Evolutionary conservation across 768 basidiomycete species (phyloP).

Genomic region (Amanita jacksonii): DNA sequence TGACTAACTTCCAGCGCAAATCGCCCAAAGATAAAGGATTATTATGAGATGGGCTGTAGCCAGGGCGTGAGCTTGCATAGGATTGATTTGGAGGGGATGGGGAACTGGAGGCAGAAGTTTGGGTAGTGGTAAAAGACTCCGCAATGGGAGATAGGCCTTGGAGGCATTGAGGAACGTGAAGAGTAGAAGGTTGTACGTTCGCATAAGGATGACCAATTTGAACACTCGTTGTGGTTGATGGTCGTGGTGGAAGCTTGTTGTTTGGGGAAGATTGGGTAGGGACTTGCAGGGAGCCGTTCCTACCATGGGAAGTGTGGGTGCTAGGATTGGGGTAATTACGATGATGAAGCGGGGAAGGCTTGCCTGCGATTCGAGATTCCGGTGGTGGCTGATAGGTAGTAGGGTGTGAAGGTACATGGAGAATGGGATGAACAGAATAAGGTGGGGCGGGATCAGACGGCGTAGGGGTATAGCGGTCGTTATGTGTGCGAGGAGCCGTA

Average conservation of each 20-base stretch:
- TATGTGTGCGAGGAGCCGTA: conserved; percentile 16
- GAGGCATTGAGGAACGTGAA: conserved; percentile 24
- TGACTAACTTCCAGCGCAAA: conserved; percentile 75
- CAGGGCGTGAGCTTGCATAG: conserved; percentile 26
- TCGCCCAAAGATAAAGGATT: conserved; percentile 59
- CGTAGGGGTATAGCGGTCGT: conserved; percentile 47
- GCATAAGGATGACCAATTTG: conserved; percentile 72
- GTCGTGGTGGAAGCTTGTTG: conserved; percentile 36
- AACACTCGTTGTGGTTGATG: conserved; percentile 30
- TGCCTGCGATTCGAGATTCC: conserved; percentile 16
- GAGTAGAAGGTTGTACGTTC: conserved; percentile 36
- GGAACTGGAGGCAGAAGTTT: conserved; percentile 23
- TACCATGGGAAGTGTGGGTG: conserved; percentile 30
- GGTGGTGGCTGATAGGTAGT: not conserved
- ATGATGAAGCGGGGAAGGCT: conserved; percentile 31
- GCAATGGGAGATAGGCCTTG: conserved; percentile 62
- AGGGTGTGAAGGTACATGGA: conserved; percentile 27
- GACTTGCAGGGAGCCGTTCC: conserved; percentile 43
- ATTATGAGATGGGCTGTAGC: conserved; percentile 17
- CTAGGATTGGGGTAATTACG: conserved; percentile 10
- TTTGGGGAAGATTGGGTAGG: conserved; percentile 28
- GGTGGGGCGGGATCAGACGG: conserved; percentile 38
- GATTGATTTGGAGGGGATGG: conserved; percentile 41
- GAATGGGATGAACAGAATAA: conserved; percentile 34
- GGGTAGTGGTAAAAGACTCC: conserved; percentile 43